Base-by-base conservation (phyloP, 345 rosid species). In the Dipteronia sinensis region DNA sequence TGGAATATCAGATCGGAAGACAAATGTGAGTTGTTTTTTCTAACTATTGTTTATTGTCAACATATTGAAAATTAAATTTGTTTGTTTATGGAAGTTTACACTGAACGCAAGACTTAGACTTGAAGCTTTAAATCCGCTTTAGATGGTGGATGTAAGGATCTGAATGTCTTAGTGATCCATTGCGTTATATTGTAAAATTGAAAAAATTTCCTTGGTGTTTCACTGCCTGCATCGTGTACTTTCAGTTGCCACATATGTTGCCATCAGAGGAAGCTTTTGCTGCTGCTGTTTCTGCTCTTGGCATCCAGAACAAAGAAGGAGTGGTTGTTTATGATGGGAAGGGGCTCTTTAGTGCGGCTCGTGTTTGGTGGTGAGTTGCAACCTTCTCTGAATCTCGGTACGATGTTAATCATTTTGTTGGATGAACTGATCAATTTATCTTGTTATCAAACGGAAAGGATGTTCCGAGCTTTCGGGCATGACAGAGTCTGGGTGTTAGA, bases 221-320 rank as follows among this genome's bases (percentile, higher is more conserved):
- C 20, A 34, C 38, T 34, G 6, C 4, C 38, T 34, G 1, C 58
- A 4, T 53, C 58, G 4, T 53, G n/a, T 53, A 16, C n/a, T 16
- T 53, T 53, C 58, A 53, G 58, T 86, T 97, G 86, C 98, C 99
- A 19, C 99, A 97, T 85, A 97, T 94, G 99, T 76, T 97, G 69
- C 99, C 99, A 6, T 88, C 92, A 1, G 98, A 97, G 90, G 93
- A 93, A 83, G 99, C 97, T 72, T 97, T 97, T 86, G 94, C 98
- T 2, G 99, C 98, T 58, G 99, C 96, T 76, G 97, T 83, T 68
- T 94, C 99, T 78, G 92, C 98, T 76, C 98, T 97, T 79, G 99
- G 97, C 68, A 93, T 97, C 64, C 85, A 90, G 29, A 97, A 97
- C 83, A 90, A 92, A 47, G 94, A 97, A 78, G 96, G 90, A 51